Evolutionary conservation across 2,329 filamentous ascomycete genomes (phyloP).

Genomic region (Zymoseptoria tritici): DNA sequence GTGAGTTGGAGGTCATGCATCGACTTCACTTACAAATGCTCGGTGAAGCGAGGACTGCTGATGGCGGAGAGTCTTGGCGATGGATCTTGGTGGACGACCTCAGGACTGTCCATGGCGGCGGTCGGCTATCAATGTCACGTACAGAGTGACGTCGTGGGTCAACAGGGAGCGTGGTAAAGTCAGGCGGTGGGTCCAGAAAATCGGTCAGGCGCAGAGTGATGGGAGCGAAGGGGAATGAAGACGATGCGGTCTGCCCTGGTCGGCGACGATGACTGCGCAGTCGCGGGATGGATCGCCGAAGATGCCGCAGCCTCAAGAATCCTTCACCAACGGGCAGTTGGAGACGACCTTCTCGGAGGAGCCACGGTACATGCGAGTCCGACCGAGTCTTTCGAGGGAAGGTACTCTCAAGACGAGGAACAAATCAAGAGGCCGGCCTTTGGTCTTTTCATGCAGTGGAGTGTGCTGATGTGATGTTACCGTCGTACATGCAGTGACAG

Average conservation of each 20-base stretch:
- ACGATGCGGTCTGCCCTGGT: background rate
- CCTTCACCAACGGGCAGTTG: no score
- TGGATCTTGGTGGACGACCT: background rate
- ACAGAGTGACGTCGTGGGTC: background rate
- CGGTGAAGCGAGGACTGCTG: slow-evolving; percentile 19
- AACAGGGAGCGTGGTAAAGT: background rate
- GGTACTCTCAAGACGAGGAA: background rate
- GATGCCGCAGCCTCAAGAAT: background rate
- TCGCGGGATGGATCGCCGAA: background rate
- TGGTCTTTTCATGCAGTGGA: background rate
- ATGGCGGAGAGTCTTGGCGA: background rate
- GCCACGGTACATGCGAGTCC: background rate
- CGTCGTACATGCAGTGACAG: background rate
- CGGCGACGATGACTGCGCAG: background rate
- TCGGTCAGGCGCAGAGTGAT: background rate
- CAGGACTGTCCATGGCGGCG: background rate
- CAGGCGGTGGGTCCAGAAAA: background rate
- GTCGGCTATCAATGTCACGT: background rate
- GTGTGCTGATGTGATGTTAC: background rate
- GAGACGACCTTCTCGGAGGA: background rate
- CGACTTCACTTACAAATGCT: slow-evolving; percentile 20
- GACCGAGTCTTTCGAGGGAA: background rate
- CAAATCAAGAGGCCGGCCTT: background rate
- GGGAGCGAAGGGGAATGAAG: background rate
- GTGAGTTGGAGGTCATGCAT: background rate